Conservation (phyloP, 2,329 filamentous ascomycete species). For the Aspergillus neotritici region DNA sequence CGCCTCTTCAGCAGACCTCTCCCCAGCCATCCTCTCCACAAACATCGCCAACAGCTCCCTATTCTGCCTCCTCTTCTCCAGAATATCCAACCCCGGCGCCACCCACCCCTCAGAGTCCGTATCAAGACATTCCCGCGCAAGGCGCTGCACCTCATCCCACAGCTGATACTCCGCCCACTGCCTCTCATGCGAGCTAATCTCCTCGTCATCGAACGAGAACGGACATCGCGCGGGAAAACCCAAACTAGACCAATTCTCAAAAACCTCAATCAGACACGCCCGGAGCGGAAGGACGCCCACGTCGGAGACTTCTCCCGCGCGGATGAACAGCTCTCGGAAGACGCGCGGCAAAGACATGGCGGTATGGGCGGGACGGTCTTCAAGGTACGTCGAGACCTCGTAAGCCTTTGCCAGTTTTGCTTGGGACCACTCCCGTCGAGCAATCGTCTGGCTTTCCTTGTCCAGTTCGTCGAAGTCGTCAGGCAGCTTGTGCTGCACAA, state of each 20-base stretch:
- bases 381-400: slow-evolving; percentile 21
- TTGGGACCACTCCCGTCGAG: slow-evolving; percentile 14
- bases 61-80: slow-evolving; percentile 21
- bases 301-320: slow-evolving; percentile 24
- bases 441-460: slow-evolving; percentile 13
- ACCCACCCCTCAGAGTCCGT: slow-evolving; percentile 36
- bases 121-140: slow-evolving; percentile 24
- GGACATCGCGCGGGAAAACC: slow-evolving; percentile 24
- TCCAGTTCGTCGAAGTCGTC: slow-evolving; percentile 27
- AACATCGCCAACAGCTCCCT: slow-evolving; percentile 19
- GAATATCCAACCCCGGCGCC: slow-evolving; percentile 25
- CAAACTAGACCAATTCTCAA: slow-evolving; percentile 21
- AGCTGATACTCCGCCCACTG: slow-evolving; percentile 28
- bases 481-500: slow-evolving; percentile 20
- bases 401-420: slow-evolving; percentile 26
- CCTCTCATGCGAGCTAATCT: slow-evolving; percentile 23
- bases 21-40: slow-evolving; percentile 12
- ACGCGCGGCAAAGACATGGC: slow-evolving; percentile 24
- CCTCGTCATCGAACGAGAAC: slow-evolving; percentile 23
- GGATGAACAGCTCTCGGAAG: slow-evolving; percentile 29
- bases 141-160: slow-evolving; percentile 21
- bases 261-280: slow-evolving; percentile 29
- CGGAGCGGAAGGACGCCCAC: slow-evolving; percentile 28
- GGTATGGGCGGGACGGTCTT: slow-evolving; percentile 18
- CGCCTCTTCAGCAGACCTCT: slow-evolving; percentile 16